Evolutionary conservation across 2,329 filamentous ascomycete genomes (phyloP).

Genomic region (Fusarium sp.): DNA sequence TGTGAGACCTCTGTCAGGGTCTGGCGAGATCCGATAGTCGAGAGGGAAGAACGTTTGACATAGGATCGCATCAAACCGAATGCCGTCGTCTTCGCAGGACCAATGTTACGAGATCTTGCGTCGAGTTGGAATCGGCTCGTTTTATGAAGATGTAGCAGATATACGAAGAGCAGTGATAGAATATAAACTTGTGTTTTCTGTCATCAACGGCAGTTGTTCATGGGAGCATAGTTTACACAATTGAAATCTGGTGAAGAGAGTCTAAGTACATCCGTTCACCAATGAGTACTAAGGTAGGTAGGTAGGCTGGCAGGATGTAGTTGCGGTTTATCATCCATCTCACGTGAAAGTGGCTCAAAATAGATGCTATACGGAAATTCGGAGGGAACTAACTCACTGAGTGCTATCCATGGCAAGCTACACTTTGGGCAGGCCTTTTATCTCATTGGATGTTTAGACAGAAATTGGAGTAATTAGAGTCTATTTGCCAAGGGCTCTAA

Average conservation of each 20-base stretch:
- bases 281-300: too few relatives aligned
- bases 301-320: too few relatives aligned
- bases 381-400: slow-evolving; percentile 7
- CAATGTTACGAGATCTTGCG: slow-evolving; percentile 2
- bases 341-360: slow-evolving; percentile 5
- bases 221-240: neutral
- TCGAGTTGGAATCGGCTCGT: neutral
- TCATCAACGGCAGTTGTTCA: slow-evolving; percentile 7
- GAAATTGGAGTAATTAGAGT: slow-evolving; percentile 1
- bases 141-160: neutral
- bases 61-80: neutral
- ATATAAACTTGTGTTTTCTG: slow-evolving; percentile 7
- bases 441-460: neutral
- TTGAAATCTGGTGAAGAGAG: neutral
- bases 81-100: slow-evolving; percentile 10
- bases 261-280: too few relatives aligned
- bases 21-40: slow-evolving; percentile 41
- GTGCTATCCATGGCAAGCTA: neutral
- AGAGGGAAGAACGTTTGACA: slow-evolving; percentile 2
- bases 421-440: neutral
- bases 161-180: neutral
- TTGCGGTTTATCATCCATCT: slow-evolving; percentile 1
- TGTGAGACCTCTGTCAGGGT: slow-evolving; percentile 33
- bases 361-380: neutral
- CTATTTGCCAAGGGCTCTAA: neutral